Evolutionary conservation across 2,329 filamentous ascomycete species (phyloP), one percentile per base, ranked within the genome.

Genomic region (Calonectria montana): DNA sequence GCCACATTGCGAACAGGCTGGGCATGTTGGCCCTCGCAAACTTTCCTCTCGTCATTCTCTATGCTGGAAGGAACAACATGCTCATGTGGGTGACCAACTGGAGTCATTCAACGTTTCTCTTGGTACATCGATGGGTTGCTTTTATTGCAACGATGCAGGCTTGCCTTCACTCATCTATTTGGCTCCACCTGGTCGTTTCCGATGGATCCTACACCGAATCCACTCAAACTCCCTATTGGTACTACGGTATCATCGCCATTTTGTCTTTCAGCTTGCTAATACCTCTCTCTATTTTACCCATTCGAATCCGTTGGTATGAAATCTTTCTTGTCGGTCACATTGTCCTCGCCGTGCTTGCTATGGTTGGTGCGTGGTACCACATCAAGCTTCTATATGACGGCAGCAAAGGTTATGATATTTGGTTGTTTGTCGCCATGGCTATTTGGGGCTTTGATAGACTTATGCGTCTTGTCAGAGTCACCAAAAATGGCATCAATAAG

Each of bases 91-190:
- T 88, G 1, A 88, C 88, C 0, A 83, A 86, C 73, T 89, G 87
- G 87, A 84, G 81, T 0, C 84, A 87, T 71, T 83, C 83, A 0
- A 89, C 88, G 0, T 89, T 82, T 65, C 71, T 89, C 3, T 76
- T 89, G 0, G 79, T 89, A 0, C 88, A 90, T 72, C 82, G 87
- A 13, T 89, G 86, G 86, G 78, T 87, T 1, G 87, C 87, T 0
- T 78, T 83, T 25, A 80, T 89, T 9, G 84, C 81, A 29, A 83
- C 83, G 1, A 53, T 88, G 0, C 83, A 90, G 57, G 86, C 84
- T 0, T 76, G 84, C 10, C 55, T 89, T 0, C 88, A 90, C 78
- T 85, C 83, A 0, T 78, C 86, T n/a, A 76, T 87, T 18, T 83
- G 81, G 41, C 80, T 88, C 0, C 74, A 80, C 3, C 72, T 82